These are phyloP conservation scores for Alloascoidea africana DNA, from an alignment of 805 yeast genomes.

Conservation along the genomic window DNA sequence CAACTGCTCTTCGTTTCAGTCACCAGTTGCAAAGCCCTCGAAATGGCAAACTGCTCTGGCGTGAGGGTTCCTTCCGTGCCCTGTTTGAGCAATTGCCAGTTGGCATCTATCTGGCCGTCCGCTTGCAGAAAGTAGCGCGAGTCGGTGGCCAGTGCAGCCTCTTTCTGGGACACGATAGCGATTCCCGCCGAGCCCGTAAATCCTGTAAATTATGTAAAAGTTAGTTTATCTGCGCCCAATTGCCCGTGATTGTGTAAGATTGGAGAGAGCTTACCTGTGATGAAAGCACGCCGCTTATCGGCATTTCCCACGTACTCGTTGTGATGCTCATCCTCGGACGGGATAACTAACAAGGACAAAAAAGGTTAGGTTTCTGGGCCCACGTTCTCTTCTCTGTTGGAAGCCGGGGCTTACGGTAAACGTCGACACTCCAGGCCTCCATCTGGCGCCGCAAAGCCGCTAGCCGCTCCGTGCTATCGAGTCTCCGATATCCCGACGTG, in stretches of 20 bases:
- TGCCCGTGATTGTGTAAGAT: too few species aligned
- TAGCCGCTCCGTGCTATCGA: not conserved
- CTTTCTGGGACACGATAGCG: conserved; percentile 59
- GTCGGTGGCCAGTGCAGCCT: conserved; percentile 80
- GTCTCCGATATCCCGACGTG: too few species aligned
- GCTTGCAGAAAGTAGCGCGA: conserved; percentile 94
- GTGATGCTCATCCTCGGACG: conserved; percentile 89
- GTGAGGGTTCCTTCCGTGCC: conserved; percentile 52
- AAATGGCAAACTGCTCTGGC: conserved; percentile 58
- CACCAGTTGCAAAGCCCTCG: conserved; percentile 8
- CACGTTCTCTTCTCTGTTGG: too few species aligned
- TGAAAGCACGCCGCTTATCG: conserved; percentile 72
- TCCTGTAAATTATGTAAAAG: conserved; percentile 5
- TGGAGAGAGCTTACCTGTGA: conserved; percentile 45
- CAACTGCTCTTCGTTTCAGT: conserved; percentile 37
- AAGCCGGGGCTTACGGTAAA: too few species aligned
- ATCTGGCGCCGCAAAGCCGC: not conserved
- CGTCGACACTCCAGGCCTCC: not conserved
- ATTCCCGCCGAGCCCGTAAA: conserved; percentile 92
- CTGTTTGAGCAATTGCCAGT: conserved; percentile 73
- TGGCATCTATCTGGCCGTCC: conserved; percentile 55
- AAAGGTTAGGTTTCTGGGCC: not conserved
- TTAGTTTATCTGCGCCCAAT: too few species aligned
- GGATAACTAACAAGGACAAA: conserved; percentile 25
- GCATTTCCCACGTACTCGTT: conserved; percentile 74